Conservation (phyloP, 2,329 filamentous ascomycete genomes). For the Fusarium coicis region DNA sequence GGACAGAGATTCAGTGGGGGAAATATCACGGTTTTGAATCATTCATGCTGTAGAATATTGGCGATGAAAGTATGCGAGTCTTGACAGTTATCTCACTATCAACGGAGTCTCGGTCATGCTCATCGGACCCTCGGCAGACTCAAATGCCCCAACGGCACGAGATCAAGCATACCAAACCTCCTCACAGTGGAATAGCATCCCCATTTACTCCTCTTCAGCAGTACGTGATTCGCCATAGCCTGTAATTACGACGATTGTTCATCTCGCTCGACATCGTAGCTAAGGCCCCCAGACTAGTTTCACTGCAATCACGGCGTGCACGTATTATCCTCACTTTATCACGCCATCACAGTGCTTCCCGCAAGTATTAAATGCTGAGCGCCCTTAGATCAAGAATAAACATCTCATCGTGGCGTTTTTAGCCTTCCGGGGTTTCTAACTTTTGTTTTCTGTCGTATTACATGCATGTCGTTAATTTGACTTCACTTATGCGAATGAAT, state of each 20-base stretch:
- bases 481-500: neutral
- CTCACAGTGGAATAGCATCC: neutral
- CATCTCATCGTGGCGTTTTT: neutral
- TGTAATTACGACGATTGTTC: neutral
- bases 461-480: neutral
- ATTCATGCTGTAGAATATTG: accelerated
- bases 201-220: too few species aligned
- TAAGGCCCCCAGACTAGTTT: neutral
- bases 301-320: neutral
- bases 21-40: neutral
- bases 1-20: neutral
- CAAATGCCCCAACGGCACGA: neutral
- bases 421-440: neutral
- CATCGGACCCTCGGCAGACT: neutral
- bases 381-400: neutral
- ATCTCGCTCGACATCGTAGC: neutral
- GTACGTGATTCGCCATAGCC: neutral
- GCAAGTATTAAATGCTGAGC: neutral
- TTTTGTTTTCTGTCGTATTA: neutral
- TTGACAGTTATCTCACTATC: neutral
- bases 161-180: neutral
- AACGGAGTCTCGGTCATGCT: neutral
- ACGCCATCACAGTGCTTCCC: neutral
- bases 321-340: neutral
- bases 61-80: neutral